Conservation (phyloP, 805 yeast genomes). For the Candida silvatica region DNA sequence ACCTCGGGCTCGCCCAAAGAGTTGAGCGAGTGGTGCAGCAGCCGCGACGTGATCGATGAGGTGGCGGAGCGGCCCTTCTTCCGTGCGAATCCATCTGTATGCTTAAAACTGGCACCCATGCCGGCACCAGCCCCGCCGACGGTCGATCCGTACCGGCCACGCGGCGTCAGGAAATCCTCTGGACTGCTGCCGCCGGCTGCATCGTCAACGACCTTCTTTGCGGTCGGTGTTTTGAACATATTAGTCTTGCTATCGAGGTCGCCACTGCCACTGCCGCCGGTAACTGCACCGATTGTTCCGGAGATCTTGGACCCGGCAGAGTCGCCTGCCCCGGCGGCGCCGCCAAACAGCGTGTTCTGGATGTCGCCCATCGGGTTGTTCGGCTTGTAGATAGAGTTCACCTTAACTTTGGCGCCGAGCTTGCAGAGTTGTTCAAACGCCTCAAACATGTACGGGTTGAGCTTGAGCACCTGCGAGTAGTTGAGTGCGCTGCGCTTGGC, state of each 20-base stretch:
- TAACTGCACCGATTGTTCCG: not conserved
- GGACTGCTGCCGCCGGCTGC: not conserved
- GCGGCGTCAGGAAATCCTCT: conserved; percentile 23
- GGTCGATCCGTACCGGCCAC: conserved; percentile 6
- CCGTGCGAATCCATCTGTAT: conserved; percentile 18
- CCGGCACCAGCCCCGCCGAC: no score
- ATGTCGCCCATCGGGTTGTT: conserved; percentile 6
- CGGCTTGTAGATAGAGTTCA: conserved; percentile 41
- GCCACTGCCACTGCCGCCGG: not conserved
- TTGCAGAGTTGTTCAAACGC: conserved; percentile 70
- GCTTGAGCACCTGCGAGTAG: conserved; percentile 59
- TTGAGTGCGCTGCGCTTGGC: conserved; percentile 54
- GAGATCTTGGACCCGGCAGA: not conserved
- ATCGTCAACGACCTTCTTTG: conserved; percentile 4
- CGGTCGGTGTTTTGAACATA: conserved; percentile 12
- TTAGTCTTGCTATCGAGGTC: not conserved
- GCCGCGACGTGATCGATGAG: conserved; percentile 22
- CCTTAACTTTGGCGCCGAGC: conserved; percentile 62
- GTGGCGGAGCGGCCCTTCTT: conserved; percentile 19
- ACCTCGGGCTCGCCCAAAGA: conserved; percentile 4
- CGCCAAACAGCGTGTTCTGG: conserved; percentile 4
- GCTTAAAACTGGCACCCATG: no score
- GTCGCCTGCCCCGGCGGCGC: not conserved
- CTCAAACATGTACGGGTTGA: conserved; percentile 80
- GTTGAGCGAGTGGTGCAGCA: conserved; percentile 12